phyloP scores from a whole-genome alignment of 192 early-diverging fungal genomes.

The Podila minutissima region DNA sequence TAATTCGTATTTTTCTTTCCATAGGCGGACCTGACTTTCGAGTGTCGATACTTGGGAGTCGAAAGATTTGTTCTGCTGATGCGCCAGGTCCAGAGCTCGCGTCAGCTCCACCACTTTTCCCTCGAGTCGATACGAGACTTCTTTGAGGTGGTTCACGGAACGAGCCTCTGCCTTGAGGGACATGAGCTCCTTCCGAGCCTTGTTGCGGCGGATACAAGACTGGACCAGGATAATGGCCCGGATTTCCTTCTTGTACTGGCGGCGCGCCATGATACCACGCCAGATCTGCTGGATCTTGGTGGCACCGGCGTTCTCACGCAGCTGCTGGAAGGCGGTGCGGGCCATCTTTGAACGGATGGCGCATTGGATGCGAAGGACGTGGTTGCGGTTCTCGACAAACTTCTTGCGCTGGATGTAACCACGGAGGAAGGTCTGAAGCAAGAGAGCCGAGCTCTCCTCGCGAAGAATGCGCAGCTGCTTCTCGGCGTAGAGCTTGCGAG shows the following conservation, averaged over 20 bases:
- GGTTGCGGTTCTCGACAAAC: constrained; percentile 53
- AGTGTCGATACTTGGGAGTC: constrained; percentile 65
- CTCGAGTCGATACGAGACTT: constrained; percentile 94
- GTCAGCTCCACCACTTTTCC: constrained; percentile 97
- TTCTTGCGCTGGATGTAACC: constrained; percentile 66
- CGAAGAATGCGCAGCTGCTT: constrained; percentile 64
- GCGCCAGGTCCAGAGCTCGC: constrained; percentile 71
- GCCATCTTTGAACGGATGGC: constrained; percentile 71
- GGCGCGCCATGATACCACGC: constrained; percentile 73
- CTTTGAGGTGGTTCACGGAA: constrained; percentile 93
- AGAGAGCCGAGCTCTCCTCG: constrained; percentile 72
- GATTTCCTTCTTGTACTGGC: constrained; percentile 62
- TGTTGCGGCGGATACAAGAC: constrained; percentile 79
- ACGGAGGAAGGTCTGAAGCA: constrained; percentile 82
- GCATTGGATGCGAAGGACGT: constrained; percentile 74
- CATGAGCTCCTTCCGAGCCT: constrained; percentile 75
- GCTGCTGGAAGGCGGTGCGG: constrained; percentile 62
- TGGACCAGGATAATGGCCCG: constrained; percentile 81
- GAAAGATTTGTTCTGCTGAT: constrained; percentile 75
- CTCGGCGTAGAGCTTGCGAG: constrained; percentile 69
- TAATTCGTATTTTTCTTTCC: constrained; percentile 77
- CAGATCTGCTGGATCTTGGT: constrained; percentile 79
- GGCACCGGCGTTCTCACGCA: constrained; percentile 76
- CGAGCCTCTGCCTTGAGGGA: constrained; percentile 84
- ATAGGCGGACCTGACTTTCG: constrained; percentile 73